phyloP scores from a whole-genome alignment of 2,329 filamentous ascomycete genomes.

The Ascochyta rabiei region DNA sequence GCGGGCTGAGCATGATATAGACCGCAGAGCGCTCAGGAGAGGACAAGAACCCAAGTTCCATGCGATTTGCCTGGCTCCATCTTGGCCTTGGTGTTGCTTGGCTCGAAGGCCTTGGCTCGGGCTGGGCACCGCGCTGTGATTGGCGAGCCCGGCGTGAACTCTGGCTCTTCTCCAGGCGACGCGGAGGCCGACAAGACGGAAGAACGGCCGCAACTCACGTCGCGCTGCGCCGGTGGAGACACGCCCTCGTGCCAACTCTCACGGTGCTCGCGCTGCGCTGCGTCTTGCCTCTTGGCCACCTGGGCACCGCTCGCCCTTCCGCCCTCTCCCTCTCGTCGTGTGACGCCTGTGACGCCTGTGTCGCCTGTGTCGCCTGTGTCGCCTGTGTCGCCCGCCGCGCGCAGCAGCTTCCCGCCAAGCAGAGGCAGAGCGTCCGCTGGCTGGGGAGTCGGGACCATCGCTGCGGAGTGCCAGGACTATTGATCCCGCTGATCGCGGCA shows the following conservation, averaged over 20 bases:
- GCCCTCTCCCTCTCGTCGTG: background rate
- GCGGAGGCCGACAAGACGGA: slow-evolving; percentile 20
- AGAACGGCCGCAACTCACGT: slow-evolving; percentile 9
- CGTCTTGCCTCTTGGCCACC: background rate
- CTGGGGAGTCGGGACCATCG: slow-evolving; percentile 8
- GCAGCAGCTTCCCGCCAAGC: slow-evolving; percentile 11
- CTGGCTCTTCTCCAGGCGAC: slow-evolving; percentile 8
- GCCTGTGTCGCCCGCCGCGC: slow-evolving; percentile 12
- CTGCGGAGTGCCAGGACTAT: slow-evolving; percentile 8
- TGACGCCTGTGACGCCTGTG: background rate
- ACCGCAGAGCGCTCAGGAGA: slow-evolving; percentile 23
- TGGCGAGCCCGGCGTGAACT: slow-evolving; percentile 1
- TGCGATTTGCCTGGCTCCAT: slow-evolving; percentile 16
- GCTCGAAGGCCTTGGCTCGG: slow-evolving; percentile 12
- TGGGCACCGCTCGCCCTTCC: slow-evolving; percentile 1
- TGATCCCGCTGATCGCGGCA: slow-evolving; percentile 12
- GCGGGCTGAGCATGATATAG: slow-evolving; percentile 45
- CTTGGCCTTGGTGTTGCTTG: slow-evolving; percentile 20
- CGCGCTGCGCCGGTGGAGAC: slow-evolving; percentile 4
- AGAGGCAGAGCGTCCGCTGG: slow-evolving; percentile 33
- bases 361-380: background rate
- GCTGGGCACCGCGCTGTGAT: slow-evolving; percentile 11
- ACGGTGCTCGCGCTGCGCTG: background rate
- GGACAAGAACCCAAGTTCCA: slow-evolving; percentile 18
- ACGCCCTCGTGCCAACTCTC: background rate